These are phyloP conservation scores for Santalum album DNA, from an alignment of 164 flowering plant genomes.

Conservation along the genomic window DNA sequence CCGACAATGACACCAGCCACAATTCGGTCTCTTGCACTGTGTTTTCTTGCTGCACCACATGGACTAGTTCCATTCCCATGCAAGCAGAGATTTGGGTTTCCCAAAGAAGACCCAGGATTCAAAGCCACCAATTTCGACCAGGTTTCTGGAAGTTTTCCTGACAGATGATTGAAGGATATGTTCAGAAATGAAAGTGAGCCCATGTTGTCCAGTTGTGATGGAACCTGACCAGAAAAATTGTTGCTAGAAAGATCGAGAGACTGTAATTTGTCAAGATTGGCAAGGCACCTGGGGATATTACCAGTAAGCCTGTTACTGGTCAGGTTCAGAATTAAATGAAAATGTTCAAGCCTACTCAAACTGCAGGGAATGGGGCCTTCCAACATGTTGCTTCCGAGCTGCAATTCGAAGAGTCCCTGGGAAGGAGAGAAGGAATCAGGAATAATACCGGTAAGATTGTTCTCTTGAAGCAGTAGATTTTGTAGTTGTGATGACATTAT, in stretches of 20 bases:
- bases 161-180: slow-evolving; percentile 3
- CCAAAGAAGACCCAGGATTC: slow-evolving; percentile 10
- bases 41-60: neutral
- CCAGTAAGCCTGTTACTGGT: slow-evolving; percentile 20
- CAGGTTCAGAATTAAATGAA: slow-evolving; percentile 13
- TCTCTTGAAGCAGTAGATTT: slow-evolving; percentile 23
- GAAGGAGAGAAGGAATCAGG: slow-evolving; percentile 19
- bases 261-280: slow-evolving; percentile 16
- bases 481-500: slow-evolving; percentile 7
- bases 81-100: slow-evolving; percentile 15
- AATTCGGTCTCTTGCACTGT: neutral
- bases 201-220: slow-evolving; percentile 13
- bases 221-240: slow-evolving; percentile 17
- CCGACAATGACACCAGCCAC: slow-evolving; percentile 6
- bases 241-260: slow-evolving; percentile 20
- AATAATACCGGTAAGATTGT: slow-evolving; percentile 16
- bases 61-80: slow-evolving; percentile 2
- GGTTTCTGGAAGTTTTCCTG: slow-evolving; percentile 8
- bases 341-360: slow-evolving; percentile 15
- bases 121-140: slow-evolving; percentile 10
- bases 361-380: slow-evolving; percentile 23
- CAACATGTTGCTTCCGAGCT: slow-evolving; percentile 27
- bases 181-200: slow-evolving; percentile 10
- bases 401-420: slow-evolving; percentile 16
- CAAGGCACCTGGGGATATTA: slow-evolving; percentile 20